phyloP scores from a whole-genome alignment of 2,329 filamentous ascomycete genomes.

The Sclerotinia trifoliorum region DNA sequence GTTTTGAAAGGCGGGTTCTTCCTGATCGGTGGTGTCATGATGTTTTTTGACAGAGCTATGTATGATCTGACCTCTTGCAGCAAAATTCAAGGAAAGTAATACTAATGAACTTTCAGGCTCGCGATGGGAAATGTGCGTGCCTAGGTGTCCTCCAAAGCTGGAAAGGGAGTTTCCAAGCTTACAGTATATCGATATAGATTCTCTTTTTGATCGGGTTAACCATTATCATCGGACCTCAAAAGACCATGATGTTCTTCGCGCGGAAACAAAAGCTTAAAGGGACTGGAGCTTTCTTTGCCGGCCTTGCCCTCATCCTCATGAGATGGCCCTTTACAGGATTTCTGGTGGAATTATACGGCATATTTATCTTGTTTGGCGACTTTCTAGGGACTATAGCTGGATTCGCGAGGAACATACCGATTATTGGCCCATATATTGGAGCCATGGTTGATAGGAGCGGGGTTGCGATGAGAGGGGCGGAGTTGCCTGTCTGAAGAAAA shows the following conservation, averaged over 20 bases:
- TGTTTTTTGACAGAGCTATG: slow-evolving; percentile 98
- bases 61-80: slow-evolving; percentile 46
- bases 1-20: slow-evolving; percentile 78
- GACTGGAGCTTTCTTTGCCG: slow-evolving; percentile 80
- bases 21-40: slow-evolving; percentile 86
- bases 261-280: slow-evolving; percentile 90
- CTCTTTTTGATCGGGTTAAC: slow-evolving; percentile 97
- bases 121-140: slow-evolving; percentile 79
- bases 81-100: neutral
- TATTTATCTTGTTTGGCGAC: slow-evolving; percentile 91
- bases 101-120: slow-evolving; percentile 55
- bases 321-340: slow-evolving; percentile 93
- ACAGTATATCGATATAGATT: slow-evolving; percentile 57
- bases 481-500: slow-evolving; percentile 66
- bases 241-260: slow-evolving; percentile 92
- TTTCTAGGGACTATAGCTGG: slow-evolving; percentile 90
- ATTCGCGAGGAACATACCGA: slow-evolving; percentile 79
- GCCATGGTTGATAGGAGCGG: slow-evolving; percentile 68
- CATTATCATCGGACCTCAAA: slow-evolving; percentile 88
- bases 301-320: slow-evolving; percentile 81
- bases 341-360: slow-evolving; percentile 85
- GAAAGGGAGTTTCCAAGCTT: slow-evolving; percentile 46
- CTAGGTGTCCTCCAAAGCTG: neutral
- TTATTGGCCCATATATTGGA: slow-evolving; percentile 85
- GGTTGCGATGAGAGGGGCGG: slow-evolving; percentile 68